phyloP scores from a whole-genome alignment of 495 filamentous ascomycete genomes.

The Penicillium egyptiacum region DNA sequence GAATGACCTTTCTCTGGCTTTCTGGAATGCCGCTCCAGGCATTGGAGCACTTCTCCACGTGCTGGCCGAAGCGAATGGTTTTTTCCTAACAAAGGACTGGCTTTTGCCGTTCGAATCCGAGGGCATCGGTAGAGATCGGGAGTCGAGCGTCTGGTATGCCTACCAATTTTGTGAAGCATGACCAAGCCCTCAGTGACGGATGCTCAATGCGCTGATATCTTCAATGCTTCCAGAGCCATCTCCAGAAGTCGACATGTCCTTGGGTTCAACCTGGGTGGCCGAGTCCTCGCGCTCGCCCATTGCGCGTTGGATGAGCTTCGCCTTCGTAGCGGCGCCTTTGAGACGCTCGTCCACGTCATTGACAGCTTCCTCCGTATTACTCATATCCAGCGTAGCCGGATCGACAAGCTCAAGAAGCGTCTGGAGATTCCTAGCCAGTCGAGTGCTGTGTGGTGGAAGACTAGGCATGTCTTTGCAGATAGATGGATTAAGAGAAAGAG shows the following conservation, averaged over 20 bases:
- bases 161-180: background rate
- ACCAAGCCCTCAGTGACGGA: conserved; percentile 43
- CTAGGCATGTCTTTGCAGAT: conserved; percentile 42
- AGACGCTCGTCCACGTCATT: conserved; percentile 82
- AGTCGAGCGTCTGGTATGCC: background rate
- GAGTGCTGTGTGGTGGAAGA: conserved; percentile 54
- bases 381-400: conserved; percentile 69
- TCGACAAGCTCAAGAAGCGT: conserved; percentile 75
- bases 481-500: conserved; percentile 30
- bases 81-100: background rate
- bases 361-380: conserved; percentile 81
- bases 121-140: background rate
- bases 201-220: conserved; percentile 50
- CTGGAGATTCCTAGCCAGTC: conserved; percentile 72
- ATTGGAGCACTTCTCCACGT: background rate
- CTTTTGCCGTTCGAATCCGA: background rate
- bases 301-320: conserved; percentile 74
- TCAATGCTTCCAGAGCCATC: conserved; percentile 56
- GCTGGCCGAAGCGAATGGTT: background rate
- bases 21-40: background rate
- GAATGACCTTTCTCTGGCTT: background rate
- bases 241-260: conserved; percentile 30
- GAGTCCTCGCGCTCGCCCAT: conserved; percentile 56
- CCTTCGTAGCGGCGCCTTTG: conserved; percentile 75
- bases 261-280: conserved; percentile 27